Conservation (phyloP, 495 filamentous ascomycete genomes). For the Penicillium coprophilum region DNA sequence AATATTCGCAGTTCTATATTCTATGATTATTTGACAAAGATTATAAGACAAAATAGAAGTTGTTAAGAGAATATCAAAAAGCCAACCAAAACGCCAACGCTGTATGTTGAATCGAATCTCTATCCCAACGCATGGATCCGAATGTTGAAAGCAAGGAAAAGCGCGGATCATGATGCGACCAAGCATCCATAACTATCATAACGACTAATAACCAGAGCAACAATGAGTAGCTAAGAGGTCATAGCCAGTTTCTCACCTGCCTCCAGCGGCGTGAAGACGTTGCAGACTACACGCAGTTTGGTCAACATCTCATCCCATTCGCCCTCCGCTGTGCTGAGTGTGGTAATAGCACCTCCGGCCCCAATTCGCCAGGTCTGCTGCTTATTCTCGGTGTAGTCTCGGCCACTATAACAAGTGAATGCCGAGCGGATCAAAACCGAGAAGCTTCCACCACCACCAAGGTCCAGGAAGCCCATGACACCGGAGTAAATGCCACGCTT, state of each 20-base stretch:
- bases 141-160: conserved; percentile 35
- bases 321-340: conserved; percentile 68
- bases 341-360: conserved; percentile 85
- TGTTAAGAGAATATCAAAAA: neutral
- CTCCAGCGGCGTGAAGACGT: conserved; percentile 41
- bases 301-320: conserved; percentile 92
- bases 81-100: conserved; percentile 26
- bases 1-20: neutral
- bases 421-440: conserved; percentile 82
- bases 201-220: neutral
- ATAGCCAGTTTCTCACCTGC: neutral
- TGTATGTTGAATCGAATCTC: conserved; percentile 38
- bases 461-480: conserved; percentile 84
- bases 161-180: conserved; percentile 14
- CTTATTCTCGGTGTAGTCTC: conserved; percentile 48
- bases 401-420: conserved; percentile 53
- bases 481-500: conserved; percentile 82
- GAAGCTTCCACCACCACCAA: conserved; percentile 82
- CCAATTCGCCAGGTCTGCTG: conserved; percentile 75
- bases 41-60: neutral
- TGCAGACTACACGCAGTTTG: conserved; percentile 70
- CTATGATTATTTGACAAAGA: neutral
- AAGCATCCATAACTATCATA: neutral
- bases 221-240: neutral
- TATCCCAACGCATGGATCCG: conserved; percentile 19